phyloP scores from a whole-genome alignment of 1,284 basidiomycete species.

The Porphyrellus sp. region DNA sequence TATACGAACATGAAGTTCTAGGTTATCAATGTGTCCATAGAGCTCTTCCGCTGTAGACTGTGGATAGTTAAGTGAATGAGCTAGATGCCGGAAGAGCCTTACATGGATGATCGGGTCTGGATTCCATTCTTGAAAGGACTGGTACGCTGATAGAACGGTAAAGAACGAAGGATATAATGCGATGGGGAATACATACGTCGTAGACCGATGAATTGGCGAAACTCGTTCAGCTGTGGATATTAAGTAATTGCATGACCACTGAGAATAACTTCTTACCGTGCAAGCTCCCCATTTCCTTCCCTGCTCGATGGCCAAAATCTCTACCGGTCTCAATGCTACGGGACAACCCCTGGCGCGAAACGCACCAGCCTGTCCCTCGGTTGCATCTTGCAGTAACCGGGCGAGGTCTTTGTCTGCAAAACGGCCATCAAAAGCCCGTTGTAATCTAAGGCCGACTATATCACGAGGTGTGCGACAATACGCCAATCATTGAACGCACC shows the following conservation, averaged over 20 bases:
- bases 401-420: constrained; percentile 74
- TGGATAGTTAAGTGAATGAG: constrained; percentile 5
- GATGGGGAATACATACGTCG: constrained; percentile 36
- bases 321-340: constrained; percentile 63
- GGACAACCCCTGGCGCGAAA: constrained; percentile 78
- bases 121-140: constrained; percentile 77
- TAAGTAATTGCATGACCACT: constrained; percentile 34
- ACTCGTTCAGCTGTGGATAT: constrained; percentile 63
- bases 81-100: constrained; percentile 20
- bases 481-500: constrained; percentile 35
- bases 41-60: constrained; percentile 64
- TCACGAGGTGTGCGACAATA: constrained; percentile 2
- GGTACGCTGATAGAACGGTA: constrained; percentile 44
- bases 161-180: neutral
- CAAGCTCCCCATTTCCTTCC: constrained; percentile 72
- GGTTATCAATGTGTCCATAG: constrained; percentile 72
- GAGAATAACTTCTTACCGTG: constrained; percentile 45
- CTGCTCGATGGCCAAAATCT: constrained; percentile 71
- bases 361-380: constrained; percentile 62
- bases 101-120: constrained; percentile 60
- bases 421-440: constrained; percentile 50
- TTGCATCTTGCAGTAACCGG: constrained; percentile 62
- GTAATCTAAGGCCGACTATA: constrained; percentile 37
- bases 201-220: constrained; percentile 54
- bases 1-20: constrained; percentile 64